A percentile compares a stretch with the other conserved stretches of the same genome.
phyloP scores from a whole-genome alignment of 257 asterid genomes.

The Datura wrightii region DNA sequence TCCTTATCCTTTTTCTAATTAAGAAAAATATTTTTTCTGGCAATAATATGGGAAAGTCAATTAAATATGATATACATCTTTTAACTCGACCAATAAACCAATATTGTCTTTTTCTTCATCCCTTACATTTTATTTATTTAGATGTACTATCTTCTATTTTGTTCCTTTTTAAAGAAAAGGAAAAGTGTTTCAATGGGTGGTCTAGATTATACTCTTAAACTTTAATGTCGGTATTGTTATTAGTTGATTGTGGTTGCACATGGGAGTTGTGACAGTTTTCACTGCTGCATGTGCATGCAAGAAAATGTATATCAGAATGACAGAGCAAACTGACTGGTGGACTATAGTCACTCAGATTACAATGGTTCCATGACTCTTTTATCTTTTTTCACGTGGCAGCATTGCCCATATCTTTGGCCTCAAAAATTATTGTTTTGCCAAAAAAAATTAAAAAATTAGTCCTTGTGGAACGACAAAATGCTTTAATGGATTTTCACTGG shows the following conservation, averaged over 20 bases:
- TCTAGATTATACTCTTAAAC: too few relatives aligned
- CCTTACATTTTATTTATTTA: neutral
- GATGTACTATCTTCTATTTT: slow-evolving; percentile 7
- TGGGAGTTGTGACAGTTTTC: slow-evolving; percentile 33
- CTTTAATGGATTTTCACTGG: slow-evolving; percentile 25
- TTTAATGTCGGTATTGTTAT: slow-evolving; percentile 22
- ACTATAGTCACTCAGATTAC: slow-evolving; percentile 25
- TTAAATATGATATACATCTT: slow-evolving; percentile 1
- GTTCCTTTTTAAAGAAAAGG: neutral
- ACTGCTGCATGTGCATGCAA: slow-evolving; percentile 54
- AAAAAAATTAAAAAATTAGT: neutral
- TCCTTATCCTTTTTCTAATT: slow-evolving; percentile 18
- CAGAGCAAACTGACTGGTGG: slow-evolving; percentile 35
- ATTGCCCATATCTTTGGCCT: slow-evolving; percentile 42
- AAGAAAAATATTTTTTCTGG: neutral
- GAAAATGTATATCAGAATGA: slow-evolving; percentile 44
- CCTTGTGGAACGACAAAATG: slow-evolving; percentile 2
- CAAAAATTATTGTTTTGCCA: slow-evolving; percentile 17
- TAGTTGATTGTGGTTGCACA: slow-evolving; percentile 45
- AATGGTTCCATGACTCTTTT: neutral
- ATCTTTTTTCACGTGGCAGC: slow-evolving; percentile 54
- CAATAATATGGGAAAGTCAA: neutral
- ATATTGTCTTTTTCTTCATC: neutral
- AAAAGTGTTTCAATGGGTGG: neutral
- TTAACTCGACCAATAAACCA: neutral